These are phyloP conservation scores for Cucurbita moschata DNA, from an alignment of 306 rosid species.

Conservation along the genomic window DNA sequence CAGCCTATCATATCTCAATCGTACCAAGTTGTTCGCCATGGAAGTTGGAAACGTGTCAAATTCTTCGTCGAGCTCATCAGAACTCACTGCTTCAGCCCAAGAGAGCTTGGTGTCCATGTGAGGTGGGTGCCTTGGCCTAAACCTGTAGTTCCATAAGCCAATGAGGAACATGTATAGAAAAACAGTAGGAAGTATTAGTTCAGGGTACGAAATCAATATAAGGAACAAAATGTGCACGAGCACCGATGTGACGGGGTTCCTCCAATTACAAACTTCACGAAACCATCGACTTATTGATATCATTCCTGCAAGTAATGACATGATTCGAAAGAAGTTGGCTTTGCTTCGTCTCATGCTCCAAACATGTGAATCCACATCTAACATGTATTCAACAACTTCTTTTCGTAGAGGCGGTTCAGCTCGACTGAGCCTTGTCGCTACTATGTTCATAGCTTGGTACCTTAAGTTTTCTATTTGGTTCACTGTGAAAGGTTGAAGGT, in stretches of 20 bases:
- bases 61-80: constrained; percentile 90
- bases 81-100: constrained; percentile 72
- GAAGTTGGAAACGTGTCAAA: constrained; percentile 89
- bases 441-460: constrained; percentile 86
- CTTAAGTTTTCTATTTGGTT: constrained; percentile 74
- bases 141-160: constrained; percentile 85
- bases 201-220: constrained; percentile 72
- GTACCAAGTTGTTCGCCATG: constrained; percentile 39
- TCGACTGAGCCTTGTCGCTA: constrained; percentile 59
- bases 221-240: constrained; percentile 67
- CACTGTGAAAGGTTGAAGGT: constrained; percentile 71
- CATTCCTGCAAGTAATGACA: constrained; percentile 61
- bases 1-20: constrained; percentile 81
- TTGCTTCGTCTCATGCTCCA: constrained; percentile 99
- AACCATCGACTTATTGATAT: constrained; percentile 59
- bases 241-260: constrained; percentile 56
- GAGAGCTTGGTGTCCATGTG: constrained; percentile 87
- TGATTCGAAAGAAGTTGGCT: constrained; percentile 79
- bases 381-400: constrained; percentile 88
- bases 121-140: constrained; percentile 54
- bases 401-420: constrained; percentile 89
- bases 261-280: constrained; percentile 71
- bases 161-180: constrained; percentile 91
- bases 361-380: constrained; percentile 80
- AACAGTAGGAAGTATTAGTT: constrained; percentile 71